Conservation (phyloP, 306 rosid species). For the Fagus sylvatica region DNA sequence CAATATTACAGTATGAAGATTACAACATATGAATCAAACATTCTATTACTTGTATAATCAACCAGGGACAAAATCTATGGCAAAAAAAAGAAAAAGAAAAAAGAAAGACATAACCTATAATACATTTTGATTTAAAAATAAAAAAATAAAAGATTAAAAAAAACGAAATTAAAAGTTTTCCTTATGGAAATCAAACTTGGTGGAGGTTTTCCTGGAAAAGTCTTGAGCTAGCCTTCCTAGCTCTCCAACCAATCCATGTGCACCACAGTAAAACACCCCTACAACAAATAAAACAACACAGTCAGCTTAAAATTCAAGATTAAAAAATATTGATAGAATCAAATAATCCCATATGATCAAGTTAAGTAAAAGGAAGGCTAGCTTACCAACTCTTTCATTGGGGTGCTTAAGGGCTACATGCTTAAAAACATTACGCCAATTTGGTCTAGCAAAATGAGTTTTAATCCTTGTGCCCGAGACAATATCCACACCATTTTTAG, state of each 20-base stretch:
- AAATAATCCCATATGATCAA: background rate
- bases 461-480: conserved; percentile 83
- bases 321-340: no score
- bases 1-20: background rate
- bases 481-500: conserved; percentile 73
- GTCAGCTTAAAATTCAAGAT: background rate
- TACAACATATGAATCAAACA: background rate
- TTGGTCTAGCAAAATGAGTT: conserved; percentile 82
- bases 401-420: conserved; percentile 59
- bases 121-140: conserved; percentile 17
- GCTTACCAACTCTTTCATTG: conserved; percentile 75
- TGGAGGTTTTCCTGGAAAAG: conserved; percentile 72
- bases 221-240: conserved; percentile 64
- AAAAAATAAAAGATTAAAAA: background rate
- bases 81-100: background rate
- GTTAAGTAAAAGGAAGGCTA: background rate
- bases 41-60: background rate
- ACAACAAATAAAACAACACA: conserved; percentile 23
- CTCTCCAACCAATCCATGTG: conserved; percentile 64
- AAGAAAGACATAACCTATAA: conserved; percentile 12
- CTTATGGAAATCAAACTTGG: conserved; percentile 86
- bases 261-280: conserved; percentile 94
- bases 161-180: conserved; percentile 59
- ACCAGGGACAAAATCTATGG: background rate
- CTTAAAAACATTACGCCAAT: conserved; percentile 82